Base-by-base conservation (phyloP, 1,284 basidiomycete genomes). In the Sanguinoderma infundibulare region DNA sequence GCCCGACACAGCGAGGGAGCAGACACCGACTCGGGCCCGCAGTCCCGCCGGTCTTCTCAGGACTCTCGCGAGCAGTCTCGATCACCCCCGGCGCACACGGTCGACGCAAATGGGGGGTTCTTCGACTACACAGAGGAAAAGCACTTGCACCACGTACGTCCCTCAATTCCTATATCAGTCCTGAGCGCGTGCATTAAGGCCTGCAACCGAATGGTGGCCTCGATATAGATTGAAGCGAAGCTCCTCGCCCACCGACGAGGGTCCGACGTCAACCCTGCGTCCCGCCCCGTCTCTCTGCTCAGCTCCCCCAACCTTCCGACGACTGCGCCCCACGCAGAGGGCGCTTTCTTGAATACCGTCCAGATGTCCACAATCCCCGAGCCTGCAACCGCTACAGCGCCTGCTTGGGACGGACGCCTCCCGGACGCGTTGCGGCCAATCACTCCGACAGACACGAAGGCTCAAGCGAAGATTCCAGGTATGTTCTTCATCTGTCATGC, bases 61-160 rank as follows among this genome's bases (percentile, higher is more conserved):
- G 62, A 62, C 55, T 64, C 63, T 24, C 57, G 65, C 35, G 63
- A 64, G 14, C 62, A 64, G 52, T 61, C 63, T 7, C 60, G 61
- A 24, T 67, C 63, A 35, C 63, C 63, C 4, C 65, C 65, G 8
- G 58, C 89, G n/a, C 70, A 78, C 49, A 84, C 87, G 32, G 85
- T 87, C 1, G 81, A 87, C 67, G 74, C 83, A 7, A 81, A 83
- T 63, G 88, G 91, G 70, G 89, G 87, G 0, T 92, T 87, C 74
- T 92, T 90, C 72, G 87, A 87, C 4, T 92, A 92, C 73, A 80
- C 79, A 28, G 90, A 92, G 66, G 91, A 92, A 75, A 90, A 87
- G 69, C 86, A 78, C 46, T 78, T 89, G 46, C 84, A 87, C 67
- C 90, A 90, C 67, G 91, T 92, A 78, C 67, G 85, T 81, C 34